phyloP scores from a whole-genome alignment of 2,329 filamentous ascomycete species.

The Xylariales sp. region DNA sequence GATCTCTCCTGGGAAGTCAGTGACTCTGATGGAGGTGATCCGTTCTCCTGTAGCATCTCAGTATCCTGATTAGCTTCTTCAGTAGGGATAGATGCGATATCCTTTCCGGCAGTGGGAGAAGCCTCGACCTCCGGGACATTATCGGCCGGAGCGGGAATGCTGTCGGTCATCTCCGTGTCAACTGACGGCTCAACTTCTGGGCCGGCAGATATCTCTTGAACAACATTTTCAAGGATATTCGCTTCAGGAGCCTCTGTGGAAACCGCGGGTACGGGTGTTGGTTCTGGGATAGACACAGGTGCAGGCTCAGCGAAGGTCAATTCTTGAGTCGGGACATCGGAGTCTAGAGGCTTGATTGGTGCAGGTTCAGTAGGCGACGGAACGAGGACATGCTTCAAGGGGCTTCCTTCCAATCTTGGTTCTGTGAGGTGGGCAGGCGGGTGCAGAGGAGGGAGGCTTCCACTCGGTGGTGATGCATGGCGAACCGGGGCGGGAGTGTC shows the following conservation, averaged over 20 bases:
- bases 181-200: neutral
- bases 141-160: neutral
- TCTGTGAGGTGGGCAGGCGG: slow-evolving; percentile 17
- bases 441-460: slow-evolving; percentile 24
- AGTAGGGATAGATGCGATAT: too few relatives aligned
- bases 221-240: too few relatives aligned
- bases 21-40: neutral
- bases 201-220: too few relatives aligned
- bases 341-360: slow-evolving; percentile 14
- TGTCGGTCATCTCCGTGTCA: slow-evolving; percentile 6
- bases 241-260: slow-evolving; percentile 5
- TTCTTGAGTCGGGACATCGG: too few relatives aligned
- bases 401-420: slow-evolving; percentile 43
- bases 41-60: neutral
- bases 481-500: slow-evolving; percentile 8
- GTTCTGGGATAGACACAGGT: slow-evolving; percentile 6
- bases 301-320: neutral
- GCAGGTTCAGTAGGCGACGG: slow-evolving; percentile 38
- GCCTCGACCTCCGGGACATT: neutral
- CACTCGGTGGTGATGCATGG: slow-evolving; percentile 18
- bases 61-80: slow-evolving; percentile 4
- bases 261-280: slow-evolving; percentile 5
- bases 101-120: too few relatives aligned
- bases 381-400: slow-evolving; percentile 47
- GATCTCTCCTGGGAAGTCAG: too few relatives aligned